A percentile compares a stretch with the other conserved stretches of the same genome.
Conservation (phyloP, 306 rosid species). For the Calophaca sinica region DNA sequence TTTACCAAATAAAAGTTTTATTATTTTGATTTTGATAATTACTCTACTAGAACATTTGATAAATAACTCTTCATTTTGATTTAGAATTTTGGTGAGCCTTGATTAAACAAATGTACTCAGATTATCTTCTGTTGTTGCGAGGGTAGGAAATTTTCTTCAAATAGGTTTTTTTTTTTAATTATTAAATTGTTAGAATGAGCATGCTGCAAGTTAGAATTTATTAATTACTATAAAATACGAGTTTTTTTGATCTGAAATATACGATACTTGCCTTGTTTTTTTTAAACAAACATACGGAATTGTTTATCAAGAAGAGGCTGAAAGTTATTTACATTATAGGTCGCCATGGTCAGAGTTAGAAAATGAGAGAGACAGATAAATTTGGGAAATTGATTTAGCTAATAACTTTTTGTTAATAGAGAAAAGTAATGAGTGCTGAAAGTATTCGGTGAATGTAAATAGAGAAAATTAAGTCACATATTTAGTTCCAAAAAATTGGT, state of each 20-base stretch:
- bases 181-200: not conserved
- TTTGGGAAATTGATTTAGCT: slow-evolving; percentile 3
- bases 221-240: not conserved
- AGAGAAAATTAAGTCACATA: not conserved
- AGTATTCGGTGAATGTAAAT: not conserved
- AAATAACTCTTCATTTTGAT: slow-evolving; percentile 3
- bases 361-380: not conserved
- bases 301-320: not conserved
- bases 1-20: not conserved
- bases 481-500: not conserved
- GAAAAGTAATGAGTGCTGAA: slow-evolving; percentile 3
- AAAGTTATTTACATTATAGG: slow-evolving; percentile 15
- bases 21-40: not conserved
- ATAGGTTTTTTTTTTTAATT: not conserved
- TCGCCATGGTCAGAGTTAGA: not conserved
- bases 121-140: not conserved
- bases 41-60: not conserved
- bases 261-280: not conserved
- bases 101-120: not conserved
- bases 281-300: not conserved
- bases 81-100: not conserved
- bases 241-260: not conserved
- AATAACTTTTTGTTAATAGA: not conserved
- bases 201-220: not conserved
- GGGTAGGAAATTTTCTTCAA: not conserved